A percentile compares a stretch with the other conserved stretches of the same genome.
phyloP scores from a whole-genome alignment of 2,329 filamentous ascomycete species.

The Colletotrichum musicola region DNA sequence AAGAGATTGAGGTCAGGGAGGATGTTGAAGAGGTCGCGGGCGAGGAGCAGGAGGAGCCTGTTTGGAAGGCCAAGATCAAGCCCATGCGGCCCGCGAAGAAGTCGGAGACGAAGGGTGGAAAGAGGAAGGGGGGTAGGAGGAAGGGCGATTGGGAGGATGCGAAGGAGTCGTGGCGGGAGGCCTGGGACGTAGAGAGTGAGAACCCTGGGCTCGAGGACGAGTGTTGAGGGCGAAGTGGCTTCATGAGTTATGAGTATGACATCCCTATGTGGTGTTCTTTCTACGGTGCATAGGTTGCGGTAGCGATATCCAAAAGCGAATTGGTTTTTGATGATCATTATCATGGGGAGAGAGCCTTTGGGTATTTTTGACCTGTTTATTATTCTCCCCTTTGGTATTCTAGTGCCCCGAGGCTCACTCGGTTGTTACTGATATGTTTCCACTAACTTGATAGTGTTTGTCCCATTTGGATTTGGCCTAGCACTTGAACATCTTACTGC shows the following conservation, averaged over 20 bases:
- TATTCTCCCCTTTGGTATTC: no score
- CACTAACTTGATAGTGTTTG: no score
- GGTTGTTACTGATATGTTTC: no score
- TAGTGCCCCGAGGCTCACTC: no score
- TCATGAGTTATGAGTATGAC: neutral
- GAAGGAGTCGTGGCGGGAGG: neutral
- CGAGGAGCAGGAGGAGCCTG: neutral
- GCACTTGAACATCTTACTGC: no score
- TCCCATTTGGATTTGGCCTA: no score
- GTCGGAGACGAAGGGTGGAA: neutral
- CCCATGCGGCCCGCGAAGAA: neutral
- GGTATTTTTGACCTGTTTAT: no score
- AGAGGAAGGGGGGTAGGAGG: slow-evolving; percentile 4
- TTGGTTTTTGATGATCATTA: no score
- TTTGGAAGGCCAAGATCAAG: neutral
- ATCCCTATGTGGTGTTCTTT: neutral
- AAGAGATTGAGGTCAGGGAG: neutral
- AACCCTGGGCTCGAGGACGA: neutral
- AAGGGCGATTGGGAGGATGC: neutral
- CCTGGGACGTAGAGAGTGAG: neutral
- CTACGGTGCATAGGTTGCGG: no score
- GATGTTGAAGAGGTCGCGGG: neutral
- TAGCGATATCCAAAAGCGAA: no score
- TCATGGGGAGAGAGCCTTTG: no score
- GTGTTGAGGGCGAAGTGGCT: neutral